phyloP scores from a whole-genome alignment of 495 filamentous ascomycete species.

The Aspergillus cavernicola region DNA sequence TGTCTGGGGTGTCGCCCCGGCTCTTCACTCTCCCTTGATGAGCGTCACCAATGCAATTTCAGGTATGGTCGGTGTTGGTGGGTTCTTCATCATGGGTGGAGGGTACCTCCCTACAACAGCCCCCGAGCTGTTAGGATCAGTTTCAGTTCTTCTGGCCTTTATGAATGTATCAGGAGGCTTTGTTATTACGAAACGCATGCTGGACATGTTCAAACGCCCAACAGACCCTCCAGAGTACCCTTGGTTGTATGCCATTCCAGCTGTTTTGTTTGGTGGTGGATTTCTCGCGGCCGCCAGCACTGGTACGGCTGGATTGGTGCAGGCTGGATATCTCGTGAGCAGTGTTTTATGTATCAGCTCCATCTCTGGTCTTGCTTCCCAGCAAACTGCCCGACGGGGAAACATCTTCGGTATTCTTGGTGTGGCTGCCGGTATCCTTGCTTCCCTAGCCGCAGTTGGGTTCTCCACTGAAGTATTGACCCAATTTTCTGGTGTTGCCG shows the following conservation, averaged over 20 bases:
- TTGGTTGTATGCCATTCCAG: conserved; percentile 76
- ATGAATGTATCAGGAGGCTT: conserved; percentile 81
- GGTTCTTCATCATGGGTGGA: conserved; percentile 77
- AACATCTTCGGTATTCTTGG: conserved; percentile 80
- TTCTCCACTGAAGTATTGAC: conserved; percentile 67
- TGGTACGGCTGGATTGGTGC: conserved; percentile 73
- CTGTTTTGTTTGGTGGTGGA: conserved; percentile 68
- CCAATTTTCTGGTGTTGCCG: conserved; percentile 69
- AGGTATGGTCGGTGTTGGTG: conserved; percentile 80
- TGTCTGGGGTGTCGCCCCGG: conserved; percentile 74
- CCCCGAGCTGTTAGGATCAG: conserved; percentile 72
- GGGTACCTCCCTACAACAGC: conserved; percentile 68
- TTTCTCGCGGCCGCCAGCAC: conserved; percentile 71
- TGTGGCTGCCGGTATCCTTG: conserved; percentile 71
- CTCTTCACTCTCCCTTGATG: conserved; percentile 79
- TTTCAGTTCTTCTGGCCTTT: conserved; percentile 74
- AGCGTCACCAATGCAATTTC: conserved; percentile 85
- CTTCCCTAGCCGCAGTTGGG: conserved; percentile 72
- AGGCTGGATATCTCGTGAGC: conserved; percentile 76
- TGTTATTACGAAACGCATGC: conserved; percentile 81
- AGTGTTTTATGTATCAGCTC: conserved; percentile 73
- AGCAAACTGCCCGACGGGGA: conserved; percentile 71
- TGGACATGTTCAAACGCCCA: conserved; percentile 83
- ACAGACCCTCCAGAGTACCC: conserved; percentile 81
- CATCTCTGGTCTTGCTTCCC: conserved; percentile 68